These are phyloP conservation scores for Diaporthe citri DNA, from an alignment of 2,329 filamentous ascomycete genomes.

Conservation along the genomic window DNA sequence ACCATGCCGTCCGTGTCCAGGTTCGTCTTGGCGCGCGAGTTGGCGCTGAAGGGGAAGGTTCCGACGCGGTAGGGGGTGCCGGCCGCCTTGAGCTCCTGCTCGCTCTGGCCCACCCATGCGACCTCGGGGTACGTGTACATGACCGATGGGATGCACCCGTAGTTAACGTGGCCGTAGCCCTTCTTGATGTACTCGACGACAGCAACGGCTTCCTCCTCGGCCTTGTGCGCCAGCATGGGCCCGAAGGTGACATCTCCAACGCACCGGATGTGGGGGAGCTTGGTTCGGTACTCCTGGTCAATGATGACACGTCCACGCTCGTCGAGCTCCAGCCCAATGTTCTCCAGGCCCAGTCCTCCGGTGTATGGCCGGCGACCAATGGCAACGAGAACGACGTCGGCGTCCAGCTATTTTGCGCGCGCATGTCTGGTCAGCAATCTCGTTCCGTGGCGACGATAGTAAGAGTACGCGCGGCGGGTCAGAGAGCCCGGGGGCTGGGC, in stretches of 20 bases:
- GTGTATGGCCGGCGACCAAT: constrained; percentile 98
- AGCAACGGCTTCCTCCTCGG: constrained; percentile 96
- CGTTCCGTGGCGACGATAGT: neutral
- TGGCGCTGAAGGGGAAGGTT: constrained; percentile 96
- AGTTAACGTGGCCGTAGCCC: constrained; percentile 98
- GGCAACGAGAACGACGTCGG: constrained; percentile 95
- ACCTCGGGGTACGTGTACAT: constrained; percentile 99
- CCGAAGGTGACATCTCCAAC: constrained; percentile 97
- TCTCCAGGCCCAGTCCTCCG: constrained; percentile 89
- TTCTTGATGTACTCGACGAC: constrained; percentile 98
- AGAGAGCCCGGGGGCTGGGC: no score
- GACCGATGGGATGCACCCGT: constrained; percentile 95
- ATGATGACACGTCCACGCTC: constrained; percentile 96
- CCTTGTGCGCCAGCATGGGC: constrained; percentile 99
- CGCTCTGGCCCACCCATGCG: constrained; percentile 97
- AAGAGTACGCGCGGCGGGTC: neutral
- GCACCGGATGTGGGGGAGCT: constrained; percentile 95
- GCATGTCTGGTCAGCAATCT: constrained; percentile 35
- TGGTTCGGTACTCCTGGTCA: constrained; percentile 98
- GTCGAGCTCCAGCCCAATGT: constrained; percentile 90
- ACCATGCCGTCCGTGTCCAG: constrained; percentile 95
- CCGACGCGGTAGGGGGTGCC: constrained; percentile 94
- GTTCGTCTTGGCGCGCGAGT: constrained; percentile 99
- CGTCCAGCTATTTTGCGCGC: constrained; percentile 75
- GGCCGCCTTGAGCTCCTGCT: constrained; percentile 92